Evolutionary conservation across 805 yeast genomes (phyloP).

Genomic region (Scheffersomyces spartinae): DNA sequence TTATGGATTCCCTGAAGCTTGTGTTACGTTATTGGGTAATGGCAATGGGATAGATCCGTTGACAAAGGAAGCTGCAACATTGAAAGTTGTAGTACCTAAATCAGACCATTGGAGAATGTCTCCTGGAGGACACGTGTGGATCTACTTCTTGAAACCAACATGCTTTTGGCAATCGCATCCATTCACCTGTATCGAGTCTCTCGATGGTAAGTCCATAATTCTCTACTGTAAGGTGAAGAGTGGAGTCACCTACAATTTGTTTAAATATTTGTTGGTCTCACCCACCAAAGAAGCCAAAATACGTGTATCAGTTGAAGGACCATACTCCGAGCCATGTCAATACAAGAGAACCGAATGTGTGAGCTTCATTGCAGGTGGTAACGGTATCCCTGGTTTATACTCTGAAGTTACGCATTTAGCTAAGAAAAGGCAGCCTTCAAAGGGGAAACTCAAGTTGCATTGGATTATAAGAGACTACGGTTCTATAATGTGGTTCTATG

Average conservation of each 20-base stretch:
- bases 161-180: constrained; percentile 24
- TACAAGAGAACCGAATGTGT: constrained; percentile 36
- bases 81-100: constrained; percentile 12
- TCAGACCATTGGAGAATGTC: constrained; percentile 13
- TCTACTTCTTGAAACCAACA: constrained; percentile 13
- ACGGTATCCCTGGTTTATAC: constrained; percentile 49
- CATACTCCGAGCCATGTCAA: constrained; percentile 42
- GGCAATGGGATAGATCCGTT: too few species aligned
- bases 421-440: constrained; percentile 1
- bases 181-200: constrained; percentile 13
- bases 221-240: constrained; percentile 16
- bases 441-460: constrained; percentile 32
- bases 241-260: constrained; percentile 20
- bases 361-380: constrained; percentile 51
- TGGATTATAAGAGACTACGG: constrained; percentile 54
- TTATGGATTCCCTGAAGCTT: constrained; percentile 14
- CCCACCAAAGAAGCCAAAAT: constrained; percentile 23
- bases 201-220: constrained; percentile 7
- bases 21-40: constrained; percentile 11
- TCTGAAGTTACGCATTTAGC: constrained; percentile 23
- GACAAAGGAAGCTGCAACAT: too few species aligned
- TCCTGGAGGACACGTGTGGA: constrained; percentile 15
- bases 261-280: constrained; percentile 13
- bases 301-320: constrained; percentile 46
- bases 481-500: constrained; percentile 38